These are phyloP conservation scores for Cupressus sempervirens DNA, from an alignment of 75 land plant species.

Conservation along the genomic window DNA sequence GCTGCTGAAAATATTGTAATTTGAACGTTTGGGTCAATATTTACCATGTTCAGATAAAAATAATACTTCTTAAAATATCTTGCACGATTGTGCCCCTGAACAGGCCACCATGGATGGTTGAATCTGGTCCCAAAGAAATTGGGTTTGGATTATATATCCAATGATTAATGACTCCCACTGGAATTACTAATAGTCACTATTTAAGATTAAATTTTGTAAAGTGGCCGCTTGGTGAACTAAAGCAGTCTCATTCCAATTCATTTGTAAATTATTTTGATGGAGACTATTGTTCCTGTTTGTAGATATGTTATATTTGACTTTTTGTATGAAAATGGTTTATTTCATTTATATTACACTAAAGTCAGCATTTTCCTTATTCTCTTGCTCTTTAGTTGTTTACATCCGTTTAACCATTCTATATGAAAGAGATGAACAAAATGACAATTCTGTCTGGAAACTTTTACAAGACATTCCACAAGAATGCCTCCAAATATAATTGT, in stretches of 20 bases:
- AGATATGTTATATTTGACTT: neutral
- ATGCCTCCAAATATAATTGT: neutral
- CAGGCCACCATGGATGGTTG: slow-evolving; percentile 90
- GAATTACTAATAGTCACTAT: neutral
- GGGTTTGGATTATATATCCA: slow-evolving; percentile 66
- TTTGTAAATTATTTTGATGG: neutral
- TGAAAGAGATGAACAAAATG: neutral
- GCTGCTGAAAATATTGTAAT: neutral
- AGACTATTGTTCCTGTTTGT: neutral
- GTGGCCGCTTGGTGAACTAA: neutral
- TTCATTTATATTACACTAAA: neutral
- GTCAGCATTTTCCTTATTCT: neutral
- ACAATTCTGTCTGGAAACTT: neutral
- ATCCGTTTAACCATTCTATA: neutral
- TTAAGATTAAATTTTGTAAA: neutral
- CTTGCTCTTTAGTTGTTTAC: neutral
- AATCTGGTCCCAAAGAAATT: slow-evolving; percentile 66
- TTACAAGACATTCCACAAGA: neutral
- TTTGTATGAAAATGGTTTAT: neutral
- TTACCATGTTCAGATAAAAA: neutral
- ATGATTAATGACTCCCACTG: slow-evolving; percentile 9
- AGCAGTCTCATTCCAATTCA: neutral
- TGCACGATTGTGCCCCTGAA: neutral
- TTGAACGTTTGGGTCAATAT: neutral
- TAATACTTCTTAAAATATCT: neutral